These are phyloP conservation scores for Coniochaeta ligniaria DNA, from an alignment of 2,329 filamentous ascomycete genomes.

Conservation along the genomic window DNA sequence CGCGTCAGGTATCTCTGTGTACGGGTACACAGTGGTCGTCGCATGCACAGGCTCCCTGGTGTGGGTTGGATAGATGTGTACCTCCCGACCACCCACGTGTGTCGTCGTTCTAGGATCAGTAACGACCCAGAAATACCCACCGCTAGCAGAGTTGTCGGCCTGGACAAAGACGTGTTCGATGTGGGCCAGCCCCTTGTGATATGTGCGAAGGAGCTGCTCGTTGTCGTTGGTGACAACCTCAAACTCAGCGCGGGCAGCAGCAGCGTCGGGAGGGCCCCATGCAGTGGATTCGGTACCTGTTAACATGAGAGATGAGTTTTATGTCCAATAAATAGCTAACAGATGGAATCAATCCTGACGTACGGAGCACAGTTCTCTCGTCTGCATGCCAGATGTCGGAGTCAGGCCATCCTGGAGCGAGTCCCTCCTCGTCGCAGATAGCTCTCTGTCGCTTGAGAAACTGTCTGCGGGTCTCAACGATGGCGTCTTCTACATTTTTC, in stretches of 20 bases:
- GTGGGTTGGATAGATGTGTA: background rate
- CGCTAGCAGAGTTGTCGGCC: background rate
- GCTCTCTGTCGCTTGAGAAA: too few relatives aligned
- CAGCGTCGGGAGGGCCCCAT: background rate
- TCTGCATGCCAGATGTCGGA: too few relatives aligned
- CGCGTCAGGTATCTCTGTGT: background rate
- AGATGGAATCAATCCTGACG: too few relatives aligned
- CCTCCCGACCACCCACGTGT: background rate
- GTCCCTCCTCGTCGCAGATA: too few relatives aligned
- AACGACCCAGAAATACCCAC: background rate
- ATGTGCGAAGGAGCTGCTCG: background rate
- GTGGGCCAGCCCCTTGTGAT: background rate
- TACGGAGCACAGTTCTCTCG: too few relatives aligned
- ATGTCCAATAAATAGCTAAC: too few relatives aligned
- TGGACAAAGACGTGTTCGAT: background rate
- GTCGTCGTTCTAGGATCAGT: background rate
- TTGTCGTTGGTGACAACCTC: background rate
- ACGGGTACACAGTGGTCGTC: too few relatives aligned
- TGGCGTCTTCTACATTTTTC: too few relatives aligned
- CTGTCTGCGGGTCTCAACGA: too few relatives aligned
- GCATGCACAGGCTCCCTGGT: too few relatives aligned
- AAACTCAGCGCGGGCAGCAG: background rate
- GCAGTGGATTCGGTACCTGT: background rate
- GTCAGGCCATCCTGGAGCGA: too few relatives aligned
- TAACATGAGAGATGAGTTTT: too few relatives aligned